Evolutionary conservation across 768 basidiomycete species (phyloP).

Genomic region (Pleurotus giganteus): DNA sequence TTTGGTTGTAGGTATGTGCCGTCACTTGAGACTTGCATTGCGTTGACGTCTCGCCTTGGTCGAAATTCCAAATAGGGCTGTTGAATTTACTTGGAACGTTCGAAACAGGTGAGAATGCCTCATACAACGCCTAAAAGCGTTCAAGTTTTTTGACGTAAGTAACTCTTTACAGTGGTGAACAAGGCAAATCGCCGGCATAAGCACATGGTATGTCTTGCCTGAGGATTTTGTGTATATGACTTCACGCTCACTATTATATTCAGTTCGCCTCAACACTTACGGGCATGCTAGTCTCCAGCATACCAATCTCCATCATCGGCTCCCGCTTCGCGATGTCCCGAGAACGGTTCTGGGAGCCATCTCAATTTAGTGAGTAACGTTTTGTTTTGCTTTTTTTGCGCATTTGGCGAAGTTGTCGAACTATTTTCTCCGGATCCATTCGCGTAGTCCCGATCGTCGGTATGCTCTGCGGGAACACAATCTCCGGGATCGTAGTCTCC

Average conservation of each 20-base stretch:
- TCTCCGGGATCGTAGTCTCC: conserved; percentile 72
- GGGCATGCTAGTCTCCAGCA: conserved; percentile 72
- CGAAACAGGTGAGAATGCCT: conserved; percentile 59
- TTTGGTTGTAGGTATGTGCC: conserved; percentile 56
- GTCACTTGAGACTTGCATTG: background rate
- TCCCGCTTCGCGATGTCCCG: conserved; percentile 73
- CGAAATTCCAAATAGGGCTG: conserved; percentile 40
- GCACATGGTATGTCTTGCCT: conserved; percentile 55
- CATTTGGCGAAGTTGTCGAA: background rate
- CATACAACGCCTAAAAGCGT: background rate
- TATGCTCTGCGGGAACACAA: conserved; percentile 82
- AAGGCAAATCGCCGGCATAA: conserved; percentile 71
- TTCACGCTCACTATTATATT: background rate
- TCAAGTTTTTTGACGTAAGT: background rate
- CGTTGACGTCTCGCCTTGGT: background rate
- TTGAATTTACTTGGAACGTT: conserved; percentile 76
- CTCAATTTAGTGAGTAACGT: conserved; percentile 63
- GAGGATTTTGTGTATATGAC: no score
- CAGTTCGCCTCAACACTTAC: background rate
- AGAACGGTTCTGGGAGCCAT: conserved; percentile 79
- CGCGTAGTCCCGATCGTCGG: conserved; percentile 74
- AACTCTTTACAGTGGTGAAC: conserved; percentile 55
- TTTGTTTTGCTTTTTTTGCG: background rate
- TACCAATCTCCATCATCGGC: conserved; percentile 78
- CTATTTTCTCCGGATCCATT: conserved; percentile 1